Evolutionary conservation across 192 early-diverging fungal genomes (phyloP).

Genomic region (Diversispora eburnea): DNA sequence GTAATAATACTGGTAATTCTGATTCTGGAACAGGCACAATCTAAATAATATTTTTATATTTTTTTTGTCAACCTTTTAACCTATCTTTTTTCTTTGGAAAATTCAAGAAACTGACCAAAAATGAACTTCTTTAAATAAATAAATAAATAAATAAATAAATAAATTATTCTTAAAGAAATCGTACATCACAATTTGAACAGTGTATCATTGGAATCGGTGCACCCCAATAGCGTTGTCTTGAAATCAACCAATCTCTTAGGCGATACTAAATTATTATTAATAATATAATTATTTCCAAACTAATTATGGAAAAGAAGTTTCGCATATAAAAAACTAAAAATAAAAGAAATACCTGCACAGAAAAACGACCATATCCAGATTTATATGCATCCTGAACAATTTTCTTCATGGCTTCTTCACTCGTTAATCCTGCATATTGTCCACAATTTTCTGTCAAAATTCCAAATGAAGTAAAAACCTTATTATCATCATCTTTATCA

Average conservation of each 20-base stretch:
- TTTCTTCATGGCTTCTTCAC: constrained; percentile 51
- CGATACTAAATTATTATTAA: constrained; percentile 58
- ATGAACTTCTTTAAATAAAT: no score
- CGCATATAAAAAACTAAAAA: no score
- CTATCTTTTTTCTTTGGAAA: no score
- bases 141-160: background rate
- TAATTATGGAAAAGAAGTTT: background rate
- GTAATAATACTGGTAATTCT: constrained; percentile 76
- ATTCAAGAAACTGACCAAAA: no score
- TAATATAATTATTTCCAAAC: background rate
- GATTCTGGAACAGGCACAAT: constrained; percentile 77
- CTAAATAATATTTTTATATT: constrained; percentile 26
- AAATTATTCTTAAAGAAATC: constrained; percentile 18
- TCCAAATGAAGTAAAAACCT: constrained; percentile 51
- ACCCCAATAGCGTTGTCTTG: constrained; percentile 95
- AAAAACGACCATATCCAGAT: constrained; percentile 43
- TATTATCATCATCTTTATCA: background rate
- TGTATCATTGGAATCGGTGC: constrained; percentile 95
- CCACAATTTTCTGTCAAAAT: constrained; percentile 55
- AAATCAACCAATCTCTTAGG: constrained; percentile 93
- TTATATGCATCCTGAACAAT: constrained; percentile 50
- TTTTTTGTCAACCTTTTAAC: background rate
- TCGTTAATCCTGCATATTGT: constrained; percentile 56
- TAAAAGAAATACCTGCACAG: constrained; percentile 34
- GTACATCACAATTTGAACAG: constrained; percentile 70